Evolutionary conservation across 768 basidiomycete genomes (phyloP).

Genomic region (Sarcomyxa edulis): DNA sequence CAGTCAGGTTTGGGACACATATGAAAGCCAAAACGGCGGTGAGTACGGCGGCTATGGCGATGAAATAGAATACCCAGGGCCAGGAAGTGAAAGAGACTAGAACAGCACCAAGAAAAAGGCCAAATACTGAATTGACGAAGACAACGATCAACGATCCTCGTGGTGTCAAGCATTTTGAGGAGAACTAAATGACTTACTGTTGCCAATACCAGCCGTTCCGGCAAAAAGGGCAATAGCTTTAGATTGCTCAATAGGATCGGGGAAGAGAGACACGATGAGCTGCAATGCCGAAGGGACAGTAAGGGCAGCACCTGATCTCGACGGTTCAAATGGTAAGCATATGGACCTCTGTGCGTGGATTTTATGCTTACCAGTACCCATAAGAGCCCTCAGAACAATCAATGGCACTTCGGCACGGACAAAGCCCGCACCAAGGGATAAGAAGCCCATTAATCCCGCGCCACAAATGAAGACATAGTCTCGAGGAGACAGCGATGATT

Average conservation of each 20-base stretch:
- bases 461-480: conserved; percentile 15
- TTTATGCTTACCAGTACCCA: too few relatives aligned
- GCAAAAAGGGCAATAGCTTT: conserved; percentile 39
- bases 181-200: too few relatives aligned
- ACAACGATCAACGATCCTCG: too few relatives aligned
- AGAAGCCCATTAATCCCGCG: too few relatives aligned
- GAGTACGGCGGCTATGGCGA: conserved; percentile 28
- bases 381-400: too few relatives aligned
- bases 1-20: conserved; percentile 8
- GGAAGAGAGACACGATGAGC: conserved; percentile 36
- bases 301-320: conserved; percentile 39
- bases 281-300: conserved; percentile 39
- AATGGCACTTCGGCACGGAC: too few relatives aligned
- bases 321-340: too few relatives aligned
- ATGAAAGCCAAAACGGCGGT: conserved; percentile 8
- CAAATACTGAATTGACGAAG: too few relatives aligned
- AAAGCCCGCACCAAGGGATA: too few relatives aligned
- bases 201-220: conserved; percentile 35
- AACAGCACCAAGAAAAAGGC: conserved; percentile 35
- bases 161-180: too few relatives aligned
- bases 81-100: conserved; percentile 32
- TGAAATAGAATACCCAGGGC: conserved; percentile 29
- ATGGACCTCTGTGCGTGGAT: too few relatives aligned
- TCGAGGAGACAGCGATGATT: too few relatives aligned
- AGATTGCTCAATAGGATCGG: conserved; percentile 36